Conservation (phyloP, 805 yeast species). For the Wickerhamiella sergipiensis region DNA sequence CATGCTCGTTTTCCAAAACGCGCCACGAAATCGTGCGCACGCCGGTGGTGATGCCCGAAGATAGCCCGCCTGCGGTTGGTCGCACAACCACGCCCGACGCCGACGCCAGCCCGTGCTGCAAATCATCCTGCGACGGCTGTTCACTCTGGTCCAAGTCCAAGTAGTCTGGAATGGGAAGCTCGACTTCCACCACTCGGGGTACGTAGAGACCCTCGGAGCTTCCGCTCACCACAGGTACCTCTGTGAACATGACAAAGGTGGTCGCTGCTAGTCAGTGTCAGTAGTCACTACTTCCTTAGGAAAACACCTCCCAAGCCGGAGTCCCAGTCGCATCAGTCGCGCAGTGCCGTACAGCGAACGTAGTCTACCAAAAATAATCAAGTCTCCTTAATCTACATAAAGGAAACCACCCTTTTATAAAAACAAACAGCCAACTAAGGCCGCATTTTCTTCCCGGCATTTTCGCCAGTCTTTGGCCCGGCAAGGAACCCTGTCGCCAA, state of each 20-base stretch:
- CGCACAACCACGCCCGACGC: neutral
- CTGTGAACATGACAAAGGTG: constrained; percentile 4
- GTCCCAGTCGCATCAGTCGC: too few relatives aligned
- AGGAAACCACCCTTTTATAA: neutral
- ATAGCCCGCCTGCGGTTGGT: constrained; percentile 1
- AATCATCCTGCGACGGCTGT: neutral
- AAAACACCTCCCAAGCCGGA: too few relatives aligned
- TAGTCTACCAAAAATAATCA: neutral
- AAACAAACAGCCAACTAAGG: neutral
- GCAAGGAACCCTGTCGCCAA: neutral
- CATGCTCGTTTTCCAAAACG: constrained; percentile 6
- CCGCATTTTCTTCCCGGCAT: neutral
- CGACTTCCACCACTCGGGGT: constrained; percentile 3
- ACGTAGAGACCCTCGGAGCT: constrained; percentile 4
- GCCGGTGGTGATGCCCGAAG: neutral
- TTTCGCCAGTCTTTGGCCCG: neutral
- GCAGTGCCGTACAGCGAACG: too few relatives aligned
- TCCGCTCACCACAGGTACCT: constrained; percentile 5
- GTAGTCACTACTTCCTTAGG: too few relatives aligned
- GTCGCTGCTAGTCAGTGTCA: too few relatives aligned
- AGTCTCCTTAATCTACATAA: neutral
- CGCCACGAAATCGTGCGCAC: constrained; percentile 6
- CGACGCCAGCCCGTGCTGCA: neutral
- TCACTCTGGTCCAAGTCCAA: neutral
- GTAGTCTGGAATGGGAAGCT: constrained; percentile 3